Conservation (phyloP, 1,284 basidiomycete species). For the Tremellales sp. region DNA sequence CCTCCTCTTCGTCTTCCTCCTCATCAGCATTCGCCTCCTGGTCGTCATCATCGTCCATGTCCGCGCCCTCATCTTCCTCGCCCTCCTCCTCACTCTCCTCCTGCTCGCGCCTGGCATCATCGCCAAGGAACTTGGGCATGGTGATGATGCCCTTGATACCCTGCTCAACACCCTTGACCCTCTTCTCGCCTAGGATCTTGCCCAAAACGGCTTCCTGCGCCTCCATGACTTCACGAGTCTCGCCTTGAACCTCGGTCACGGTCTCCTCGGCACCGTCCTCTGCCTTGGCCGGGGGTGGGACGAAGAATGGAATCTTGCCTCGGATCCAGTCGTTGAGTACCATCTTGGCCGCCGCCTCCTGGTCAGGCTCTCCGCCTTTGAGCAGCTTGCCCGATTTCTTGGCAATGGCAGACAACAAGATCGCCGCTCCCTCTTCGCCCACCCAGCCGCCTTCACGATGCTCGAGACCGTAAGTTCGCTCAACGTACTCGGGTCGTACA, state of each 20-base stretch:
- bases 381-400: slow-evolving; percentile 86
- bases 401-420: slow-evolving; percentile 79
- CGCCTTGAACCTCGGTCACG: slow-evolving; percentile 24
- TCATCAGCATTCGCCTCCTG: slow-evolving; percentile 54
- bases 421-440: slow-evolving; percentile 58
- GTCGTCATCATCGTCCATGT: slow-evolving; percentile 44
- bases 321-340: slow-evolving; percentile 96
- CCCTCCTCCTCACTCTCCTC: slow-evolving; percentile 42
- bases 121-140: slow-evolving; percentile 53
- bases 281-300: slow-evolving; percentile 45
- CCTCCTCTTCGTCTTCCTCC: slow-evolving; percentile 27
- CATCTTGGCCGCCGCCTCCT: slow-evolving; percentile 91
- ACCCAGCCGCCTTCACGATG: slow-evolving; percentile 54
- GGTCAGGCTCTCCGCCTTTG: slow-evolving; percentile 91
- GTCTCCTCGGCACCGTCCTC: slow-evolving; percentile 25
- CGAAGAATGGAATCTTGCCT: slow-evolving; percentile 63
- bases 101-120: slow-evolving; percentile 46
- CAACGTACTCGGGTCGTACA: slow-evolving; percentile 88
- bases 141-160: slow-evolving; percentile 56
- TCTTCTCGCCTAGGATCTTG: slow-evolving; percentile 46
- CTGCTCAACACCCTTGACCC: slow-evolving; percentile 56
- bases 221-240: slow-evolving; percentile 37
- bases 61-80: slow-evolving; percentile 35
- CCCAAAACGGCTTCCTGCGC: slow-evolving; percentile 43
- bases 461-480: slow-evolving; percentile 79